Conservation (phyloP, 176 grass and related monocot genomes). For the Oryza brachyantha region DNA sequence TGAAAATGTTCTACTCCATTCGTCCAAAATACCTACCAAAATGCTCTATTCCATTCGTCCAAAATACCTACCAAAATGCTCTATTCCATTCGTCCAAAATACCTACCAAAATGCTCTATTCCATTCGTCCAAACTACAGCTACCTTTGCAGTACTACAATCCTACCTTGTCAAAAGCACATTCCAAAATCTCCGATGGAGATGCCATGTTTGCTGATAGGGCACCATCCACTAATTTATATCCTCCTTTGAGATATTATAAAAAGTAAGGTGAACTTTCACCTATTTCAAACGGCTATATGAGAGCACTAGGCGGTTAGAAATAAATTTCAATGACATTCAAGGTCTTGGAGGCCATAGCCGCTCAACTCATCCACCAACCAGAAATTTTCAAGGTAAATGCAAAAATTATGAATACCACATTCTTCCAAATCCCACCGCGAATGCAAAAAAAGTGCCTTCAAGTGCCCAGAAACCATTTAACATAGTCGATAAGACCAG, state of each 20-base stretch:
- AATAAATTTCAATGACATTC: conserved; percentile 8
- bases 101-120: no score
- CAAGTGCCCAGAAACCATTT: conserved; percentile 38
- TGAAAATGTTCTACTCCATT: background rate
- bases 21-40: no score
- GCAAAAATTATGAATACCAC: conserved; percentile 29
- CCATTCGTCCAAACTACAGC: no score
- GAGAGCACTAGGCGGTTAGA: background rate
- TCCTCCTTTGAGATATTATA: background rate
- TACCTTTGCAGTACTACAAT: no score
- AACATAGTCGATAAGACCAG: conserved; percentile 27
- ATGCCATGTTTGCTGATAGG: conserved; percentile 4
- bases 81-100: no score
- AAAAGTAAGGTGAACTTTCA: background rate
- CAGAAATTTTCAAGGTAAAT: conserved; percentile 32
- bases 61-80: no score
- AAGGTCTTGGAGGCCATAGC: conserved; percentile 7
- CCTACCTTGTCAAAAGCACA: background rate
- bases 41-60: no score
- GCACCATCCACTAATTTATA: background rate
- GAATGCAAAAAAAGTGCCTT: conserved; percentile 30
- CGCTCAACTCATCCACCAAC: conserved; percentile 14
- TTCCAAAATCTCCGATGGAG: background rate
- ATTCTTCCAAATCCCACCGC: conserved; percentile 32
- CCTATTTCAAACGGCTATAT: background rate